phyloP scores from a whole-genome alignment of 1,139 yeast species.

The Wickerhamomyces sp. region DNA sequence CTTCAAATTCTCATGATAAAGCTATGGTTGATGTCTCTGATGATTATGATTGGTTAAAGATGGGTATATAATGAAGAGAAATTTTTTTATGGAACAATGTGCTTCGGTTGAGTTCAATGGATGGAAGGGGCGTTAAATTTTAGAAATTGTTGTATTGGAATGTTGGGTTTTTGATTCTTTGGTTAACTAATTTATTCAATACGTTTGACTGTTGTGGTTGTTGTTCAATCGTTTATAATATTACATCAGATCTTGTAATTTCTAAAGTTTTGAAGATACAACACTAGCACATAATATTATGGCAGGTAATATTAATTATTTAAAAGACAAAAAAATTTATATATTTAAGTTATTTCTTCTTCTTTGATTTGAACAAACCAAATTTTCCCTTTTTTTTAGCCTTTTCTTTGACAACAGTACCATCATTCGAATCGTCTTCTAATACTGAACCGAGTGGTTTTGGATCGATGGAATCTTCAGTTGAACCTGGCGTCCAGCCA shows the following conservation, averaged over 20 bases:
- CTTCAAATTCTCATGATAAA: not conserved
- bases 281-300: too few species aligned
- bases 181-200: too few species aligned
- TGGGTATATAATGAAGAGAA: conserved; percentile 3
- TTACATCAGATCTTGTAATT: too few species aligned
- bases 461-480: too few species aligned
- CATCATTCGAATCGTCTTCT: conserved; percentile 1
- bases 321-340: too few species aligned
- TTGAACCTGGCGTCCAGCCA: not conserved
- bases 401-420: too few species aligned
- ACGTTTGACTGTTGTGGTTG: too few species aligned
- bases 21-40: conserved; percentile 1
- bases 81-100: not conserved
- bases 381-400: conserved; percentile 7
- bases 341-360: conserved; percentile 3
- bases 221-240: too few species aligned
- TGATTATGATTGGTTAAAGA: conserved; percentile 9
- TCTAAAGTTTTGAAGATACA: too few species aligned
- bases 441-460: conserved; percentile 3
- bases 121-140: too few species aligned
- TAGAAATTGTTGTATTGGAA: not conserved
- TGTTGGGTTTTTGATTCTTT: not conserved
- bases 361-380: conserved; percentile 7
- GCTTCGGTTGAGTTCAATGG: not conserved
- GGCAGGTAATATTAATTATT: too few species aligned